Base-by-base conservation (phyloP, 176 grass and related monocot species). In the Paspalum vaginatum region DNA sequence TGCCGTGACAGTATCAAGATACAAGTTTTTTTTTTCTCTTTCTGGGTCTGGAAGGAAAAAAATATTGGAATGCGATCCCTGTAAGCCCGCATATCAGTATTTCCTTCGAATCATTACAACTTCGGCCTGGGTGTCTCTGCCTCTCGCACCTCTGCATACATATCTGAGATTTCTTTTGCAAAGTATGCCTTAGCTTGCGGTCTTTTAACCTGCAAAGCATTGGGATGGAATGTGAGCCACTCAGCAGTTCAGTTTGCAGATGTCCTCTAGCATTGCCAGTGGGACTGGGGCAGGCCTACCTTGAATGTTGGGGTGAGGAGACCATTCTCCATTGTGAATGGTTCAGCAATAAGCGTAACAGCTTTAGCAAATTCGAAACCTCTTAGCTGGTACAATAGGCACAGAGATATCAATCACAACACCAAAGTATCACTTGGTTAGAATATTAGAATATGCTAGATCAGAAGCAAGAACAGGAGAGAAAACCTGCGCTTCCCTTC, bases 221-320 rank as follows among this genome's bases (percentile, higher is more conserved):
- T 8, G 8, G 22, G 22, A 74, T 10, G 16, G 38, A 59, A 17
- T 52, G 41, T 70, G 16, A 39, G 27, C 7, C 22, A 51, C 47
- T 32, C 25, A 63, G 59, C 60, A 16, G 52, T 46, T 40, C 20
- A 73, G 32, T 3, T 68, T 37, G 18, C 27, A 10, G 55, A 41
- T 53, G 32, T 49, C 76, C 22, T 77, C 50, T 16, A 81, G 63
- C 55, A 76, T 39, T 66, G 87, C 45, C 55, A 37, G 25, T 20
- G 60, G 46, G 22, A 16, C 32, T 32, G 32, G 32, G 32, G 32
- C 32, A 32, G 58, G 12, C 76, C 42, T 87, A 85, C 95, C 92
- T 98, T 98, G 86, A 98, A 91, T 50, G 95, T 98, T 63, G 95
- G 95, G 71, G 95, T 98, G 53, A 95, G 90, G 49, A 98, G 95